Conservation (phyloP, 768 basidiomycete genomes). For the Calocera cornea region DNA sequence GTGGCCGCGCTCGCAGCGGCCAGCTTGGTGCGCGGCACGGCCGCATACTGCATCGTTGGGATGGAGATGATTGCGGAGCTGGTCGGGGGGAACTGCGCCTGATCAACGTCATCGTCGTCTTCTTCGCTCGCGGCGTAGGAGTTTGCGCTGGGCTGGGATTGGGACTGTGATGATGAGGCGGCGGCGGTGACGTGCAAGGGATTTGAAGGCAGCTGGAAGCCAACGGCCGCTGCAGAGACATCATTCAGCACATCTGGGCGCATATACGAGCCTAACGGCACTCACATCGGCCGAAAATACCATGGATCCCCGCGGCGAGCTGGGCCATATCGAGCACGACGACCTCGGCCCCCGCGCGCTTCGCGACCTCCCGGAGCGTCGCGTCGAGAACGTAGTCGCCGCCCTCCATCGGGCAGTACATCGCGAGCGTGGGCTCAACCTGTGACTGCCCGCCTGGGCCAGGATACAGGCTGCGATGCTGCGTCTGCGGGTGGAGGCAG, state of each 20-base stretch:
- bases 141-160: constrained; percentile 16
- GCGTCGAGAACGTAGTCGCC: constrained; percentile 71
- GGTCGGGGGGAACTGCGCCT: constrained; percentile 16
- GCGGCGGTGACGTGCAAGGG: constrained; percentile 52
- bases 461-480: constrained; percentile 54
- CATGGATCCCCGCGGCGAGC: constrained; percentile 78
- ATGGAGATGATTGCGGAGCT: not conserved
- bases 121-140: constrained; percentile 28
- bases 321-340: constrained; percentile 73
- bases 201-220: constrained; percentile 54
- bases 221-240: constrained; percentile 43
- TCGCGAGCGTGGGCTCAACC: constrained; percentile 65
- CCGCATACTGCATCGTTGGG: constrained; percentile 1
- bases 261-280: constrained; percentile 19
- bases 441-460: constrained; percentile 37
- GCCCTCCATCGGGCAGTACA: constrained; percentile 82
- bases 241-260: constrained; percentile 2
- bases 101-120: constrained; percentile 31
- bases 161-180: constrained; percentile 21
- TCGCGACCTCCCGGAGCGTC: constrained; percentile 65
- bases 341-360: constrained; percentile 61
- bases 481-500: constrained; percentile 67
- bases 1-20: constrained; percentile 6
- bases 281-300: constrained; percentile 47
- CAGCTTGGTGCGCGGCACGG: constrained; percentile 8